phyloP scores from a whole-genome alignment of 805 yeast species.

The Zygosaccharomyces bailii region DNA sequence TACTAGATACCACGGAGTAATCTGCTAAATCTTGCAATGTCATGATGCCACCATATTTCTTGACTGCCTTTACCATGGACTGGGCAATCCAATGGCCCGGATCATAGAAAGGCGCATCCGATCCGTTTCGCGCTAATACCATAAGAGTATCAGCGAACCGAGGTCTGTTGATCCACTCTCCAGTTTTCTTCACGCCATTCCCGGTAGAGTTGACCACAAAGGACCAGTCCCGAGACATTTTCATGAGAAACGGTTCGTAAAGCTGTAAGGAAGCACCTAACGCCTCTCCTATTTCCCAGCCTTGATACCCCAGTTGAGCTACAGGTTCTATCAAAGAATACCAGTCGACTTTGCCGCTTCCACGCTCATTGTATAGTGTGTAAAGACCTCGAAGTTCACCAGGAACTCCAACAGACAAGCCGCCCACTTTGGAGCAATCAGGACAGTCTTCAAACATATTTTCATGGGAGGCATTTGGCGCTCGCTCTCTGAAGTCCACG shows the following conservation, averaged over 20 bases:
- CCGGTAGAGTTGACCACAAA: slow-evolving; percentile 44
- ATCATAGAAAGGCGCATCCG: slow-evolving; percentile 75
- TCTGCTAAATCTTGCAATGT: slow-evolving; percentile 59
- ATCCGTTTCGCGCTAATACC: slow-evolving; percentile 70
- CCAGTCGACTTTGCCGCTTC: slow-evolving; percentile 75
- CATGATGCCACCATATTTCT: slow-evolving; percentile 63
- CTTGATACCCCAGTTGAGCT: slow-evolving; percentile 56
- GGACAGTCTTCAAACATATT: slow-evolving; percentile 56
- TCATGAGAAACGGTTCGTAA: slow-evolving; percentile 36
- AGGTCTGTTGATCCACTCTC: slow-evolving; percentile 61
- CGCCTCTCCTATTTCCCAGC: slow-evolving; percentile 54
- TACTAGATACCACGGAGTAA: slow-evolving; percentile 51
- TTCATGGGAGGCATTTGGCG: slow-evolving; percentile 60
- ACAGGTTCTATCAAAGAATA: slow-evolving; percentile 71
- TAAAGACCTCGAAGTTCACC: slow-evolving; percentile 89
- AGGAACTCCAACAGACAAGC: slow-evolving; percentile 84
- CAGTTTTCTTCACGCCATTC: slow-evolving; percentile 42
- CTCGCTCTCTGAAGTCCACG: slow-evolving; percentile 86
- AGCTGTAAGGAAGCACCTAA: slow-evolving; percentile 43
- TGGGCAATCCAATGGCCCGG: slow-evolving; percentile 72
- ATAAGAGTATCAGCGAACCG: slow-evolving; percentile 64
- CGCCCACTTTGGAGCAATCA: slow-evolving; percentile 67
- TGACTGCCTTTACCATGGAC: slow-evolving; percentile 49
- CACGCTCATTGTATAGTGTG: slow-evolving; percentile 54
- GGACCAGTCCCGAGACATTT: slow-evolving; percentile 48